These are phyloP conservation scores for Curvularia sp. DNA, from an alignment of 2,329 filamentous ascomycete species.

Conservation along the genomic window DNA sequence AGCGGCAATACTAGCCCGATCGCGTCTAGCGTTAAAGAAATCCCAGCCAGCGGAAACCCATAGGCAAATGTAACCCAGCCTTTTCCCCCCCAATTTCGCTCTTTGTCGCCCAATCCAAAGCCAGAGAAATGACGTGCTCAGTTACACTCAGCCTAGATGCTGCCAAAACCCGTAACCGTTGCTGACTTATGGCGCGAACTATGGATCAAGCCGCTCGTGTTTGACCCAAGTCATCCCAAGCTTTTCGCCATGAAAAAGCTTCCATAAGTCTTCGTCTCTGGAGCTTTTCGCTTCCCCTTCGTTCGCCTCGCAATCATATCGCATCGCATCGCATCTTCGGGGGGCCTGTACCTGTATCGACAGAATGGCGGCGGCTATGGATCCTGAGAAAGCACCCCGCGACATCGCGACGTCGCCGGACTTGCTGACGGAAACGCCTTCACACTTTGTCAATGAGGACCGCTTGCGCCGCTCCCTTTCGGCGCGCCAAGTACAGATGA, in stretches of 20 bases:
- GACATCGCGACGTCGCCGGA: constrained; percentile 22
- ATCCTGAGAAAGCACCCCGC: constrained; percentile 28
- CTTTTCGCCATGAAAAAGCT: constrained; percentile 36
- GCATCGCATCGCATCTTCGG: not conserved
- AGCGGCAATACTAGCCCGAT: not conserved
- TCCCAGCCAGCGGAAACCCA: constrained; percentile 1
- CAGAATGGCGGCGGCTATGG: constrained; percentile 19
- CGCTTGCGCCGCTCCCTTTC: constrained; percentile 36
- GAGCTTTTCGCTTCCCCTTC: not conserved
- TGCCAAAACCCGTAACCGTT: constrained; percentile 3
- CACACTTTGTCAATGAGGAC: constrained; percentile 34
- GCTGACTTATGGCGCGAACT: constrained; percentile 17
- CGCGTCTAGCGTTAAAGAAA: not conserved
- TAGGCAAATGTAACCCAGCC: constrained; percentile 7
- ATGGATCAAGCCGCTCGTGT: constrained; percentile 3
- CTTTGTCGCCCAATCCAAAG: constrained; percentile 26
- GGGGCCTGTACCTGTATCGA: not conserved
- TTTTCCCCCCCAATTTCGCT: not conserved
- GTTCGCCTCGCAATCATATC: not conserved
- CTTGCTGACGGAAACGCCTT: constrained; percentile 16
- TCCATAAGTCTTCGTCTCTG: constrained; percentile 13
- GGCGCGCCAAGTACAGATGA: constrained; percentile 66
- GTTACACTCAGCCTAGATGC: constrained; percentile 19
- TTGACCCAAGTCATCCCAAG: constrained; percentile 13
- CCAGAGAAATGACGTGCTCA: constrained; percentile 32